Evolutionary conservation across 78 protist genomes (phyloP).

Genomic region (Polysphondylium violaceum): DNA sequence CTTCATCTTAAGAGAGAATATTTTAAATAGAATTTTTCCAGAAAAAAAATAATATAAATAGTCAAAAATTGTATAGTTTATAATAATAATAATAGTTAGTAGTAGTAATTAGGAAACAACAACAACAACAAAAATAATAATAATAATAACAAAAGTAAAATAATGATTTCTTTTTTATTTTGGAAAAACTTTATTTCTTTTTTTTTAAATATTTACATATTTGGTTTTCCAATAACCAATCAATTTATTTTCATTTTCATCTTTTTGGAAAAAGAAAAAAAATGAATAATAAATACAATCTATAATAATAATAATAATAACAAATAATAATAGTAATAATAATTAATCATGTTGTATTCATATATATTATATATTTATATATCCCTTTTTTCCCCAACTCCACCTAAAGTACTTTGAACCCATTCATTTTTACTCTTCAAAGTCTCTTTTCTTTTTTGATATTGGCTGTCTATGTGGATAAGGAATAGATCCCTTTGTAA

Average conservation of each 20-base stretch:
- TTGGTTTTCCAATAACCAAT: no score
- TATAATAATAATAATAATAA: neutral
- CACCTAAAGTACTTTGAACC: neutral
- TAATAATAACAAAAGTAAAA: no score
- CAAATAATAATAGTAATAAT: neutral
- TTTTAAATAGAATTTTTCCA: no score
- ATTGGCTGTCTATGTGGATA: slow-evolving; percentile 34
- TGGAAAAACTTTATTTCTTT: no score
- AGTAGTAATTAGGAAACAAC: no score
- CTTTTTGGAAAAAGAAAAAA: neutral
- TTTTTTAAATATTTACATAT: no score
- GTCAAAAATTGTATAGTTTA: neutral
- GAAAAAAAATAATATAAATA: neutral
- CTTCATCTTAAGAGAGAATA: no score
- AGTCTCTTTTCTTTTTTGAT: slow-evolving; percentile 34
- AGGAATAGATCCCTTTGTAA: slow-evolving; percentile 1
- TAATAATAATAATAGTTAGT: no score
- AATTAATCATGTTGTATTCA: neutral
- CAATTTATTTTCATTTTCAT: neutral
- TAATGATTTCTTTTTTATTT: no score
- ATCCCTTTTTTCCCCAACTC: neutral
- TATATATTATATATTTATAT: neutral
- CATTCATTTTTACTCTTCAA: slow-evolving; percentile 14
- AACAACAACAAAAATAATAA: no score
- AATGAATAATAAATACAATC: neutral